Base-by-base conservation (phyloP, 78 protist genomes). In the Dictyostelium intermedium region DNA sequence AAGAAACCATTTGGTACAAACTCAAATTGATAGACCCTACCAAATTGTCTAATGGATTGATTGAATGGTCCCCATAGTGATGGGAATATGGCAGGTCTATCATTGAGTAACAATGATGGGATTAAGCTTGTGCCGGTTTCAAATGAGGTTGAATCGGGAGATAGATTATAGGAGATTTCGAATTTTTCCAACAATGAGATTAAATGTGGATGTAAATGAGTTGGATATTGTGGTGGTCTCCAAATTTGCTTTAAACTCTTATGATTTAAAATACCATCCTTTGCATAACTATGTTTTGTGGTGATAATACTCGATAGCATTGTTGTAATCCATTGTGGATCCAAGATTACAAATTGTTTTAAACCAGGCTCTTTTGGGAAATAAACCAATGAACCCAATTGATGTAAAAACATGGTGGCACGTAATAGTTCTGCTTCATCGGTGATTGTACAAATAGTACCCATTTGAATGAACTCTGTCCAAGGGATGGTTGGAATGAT, bases 1-100 rank as follows among this genome's bases (percentile, higher is more conserved):
- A 95, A 95, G 91, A 95, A 76, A 41, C 97, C 97, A 27, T 83
- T 85, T 1, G 97, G 97, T 13, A 95, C 70, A 32, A 82, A 95
- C 60, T 95, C 92, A 56, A 95, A 84, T 43, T 74, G 47, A 43
- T 95, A 95, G 14, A 41, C 73, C 30, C 97, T 27, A 30, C 91
- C 87, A 56, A 80, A 74, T 20, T 95, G 95, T 34, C 74, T 56
- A 2, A 80, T 18, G 1, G 69, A 30, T 11, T 41, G 74, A 34
- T 89, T 69, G 39, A 66, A 89, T 8, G 87, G 47, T 5, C 73
- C 43, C 94, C 94, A 89, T 1, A 70, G 14, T 2, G 73, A 43
- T 13, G 85, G 43, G 50, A 89, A 70, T 8, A 56, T 47, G 13
- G 87, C 47, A 2, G 94, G 94, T 13, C 94, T 10, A 27, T 89